Percentiles rank a stretch among this genome's conserved stretches.
These are phyloP conservation scores for Yarrowia sp. DNA, from an alignment of 805 yeast genomes.

Conservation along the genomic window DNA sequence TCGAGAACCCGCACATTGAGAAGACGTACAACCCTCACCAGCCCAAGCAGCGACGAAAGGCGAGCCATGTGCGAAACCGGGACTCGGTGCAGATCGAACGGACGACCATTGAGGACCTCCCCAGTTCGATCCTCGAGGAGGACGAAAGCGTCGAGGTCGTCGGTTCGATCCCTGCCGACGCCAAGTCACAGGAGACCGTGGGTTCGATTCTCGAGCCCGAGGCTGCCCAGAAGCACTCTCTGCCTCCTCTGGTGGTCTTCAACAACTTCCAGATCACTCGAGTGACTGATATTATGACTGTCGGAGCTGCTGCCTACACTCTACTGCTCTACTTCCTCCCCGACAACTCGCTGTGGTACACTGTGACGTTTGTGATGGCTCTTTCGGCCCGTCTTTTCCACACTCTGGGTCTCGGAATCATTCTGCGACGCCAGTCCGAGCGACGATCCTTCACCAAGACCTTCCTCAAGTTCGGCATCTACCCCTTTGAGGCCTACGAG, in stretches of 20 bases:
- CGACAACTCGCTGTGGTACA: constrained; percentile 37
- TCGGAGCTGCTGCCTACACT: constrained; percentile 48
- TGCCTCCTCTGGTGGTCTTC: constrained; percentile 51
- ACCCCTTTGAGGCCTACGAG: constrained; percentile 62
- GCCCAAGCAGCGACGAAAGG: constrained; percentile 30
- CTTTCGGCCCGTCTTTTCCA: constrained; percentile 51
- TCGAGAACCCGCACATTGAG: constrained; percentile 85
- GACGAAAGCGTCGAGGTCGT: not conserved
- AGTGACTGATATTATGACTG: constrained; percentile 54
- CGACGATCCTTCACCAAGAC: constrained; percentile 62
- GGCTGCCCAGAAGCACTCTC: constrained; percentile 11
- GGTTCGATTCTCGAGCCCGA: constrained; percentile 13
- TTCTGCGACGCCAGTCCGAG: constrained; percentile 59
- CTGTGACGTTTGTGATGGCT: constrained; percentile 42
- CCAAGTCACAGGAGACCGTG: too few species aligned
- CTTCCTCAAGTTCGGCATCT: constrained; percentile 61
- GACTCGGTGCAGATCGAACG: constrained; percentile 5
- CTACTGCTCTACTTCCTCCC: constrained; percentile 39
- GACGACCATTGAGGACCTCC: not conserved
- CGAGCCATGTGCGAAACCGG: constrained; percentile 21
- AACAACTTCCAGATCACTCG: constrained; percentile 63
- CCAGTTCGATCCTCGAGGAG: not conserved
- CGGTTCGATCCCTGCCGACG: not conserved
- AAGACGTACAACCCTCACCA: constrained; percentile 52
- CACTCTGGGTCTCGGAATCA: constrained; percentile 49